Evolutionary conservation across 768 basidiomycete genomes (phyloP).

Genomic region (Psilocybe subaeruginosa): DNA sequence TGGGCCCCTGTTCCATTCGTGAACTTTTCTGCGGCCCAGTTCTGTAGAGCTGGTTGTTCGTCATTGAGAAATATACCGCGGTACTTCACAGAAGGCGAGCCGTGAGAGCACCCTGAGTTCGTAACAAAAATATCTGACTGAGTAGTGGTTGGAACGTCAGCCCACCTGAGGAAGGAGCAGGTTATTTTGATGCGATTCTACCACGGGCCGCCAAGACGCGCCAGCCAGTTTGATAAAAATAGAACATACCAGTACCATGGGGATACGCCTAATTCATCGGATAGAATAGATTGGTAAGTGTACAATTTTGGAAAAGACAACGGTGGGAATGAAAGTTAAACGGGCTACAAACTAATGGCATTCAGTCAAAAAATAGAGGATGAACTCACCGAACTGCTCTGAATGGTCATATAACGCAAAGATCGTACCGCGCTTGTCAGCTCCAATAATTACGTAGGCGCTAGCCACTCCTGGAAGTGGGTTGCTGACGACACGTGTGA

Average conservation of each 20-base stretch:
- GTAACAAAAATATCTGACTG: constrained; percentile 52
- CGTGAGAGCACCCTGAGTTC: constrained; percentile 53
- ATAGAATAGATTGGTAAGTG: background rate
- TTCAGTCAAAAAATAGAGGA: background rate
- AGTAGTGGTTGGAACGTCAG: constrained; percentile 66
- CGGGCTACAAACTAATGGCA: background rate
- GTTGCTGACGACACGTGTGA: constrained; percentile 52
- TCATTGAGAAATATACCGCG: constrained; percentile 79
- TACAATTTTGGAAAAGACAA: background rate
- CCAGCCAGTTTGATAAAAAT: background rate
- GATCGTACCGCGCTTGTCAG: constrained; percentile 72
- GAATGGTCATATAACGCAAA: constrained; percentile 69
- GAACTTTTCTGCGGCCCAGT: constrained; percentile 73
- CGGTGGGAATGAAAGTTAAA: background rate
- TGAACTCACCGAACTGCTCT: constrained; percentile 61
- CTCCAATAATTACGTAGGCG: constrained; percentile 70
- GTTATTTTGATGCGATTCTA: constrained; percentile 2
- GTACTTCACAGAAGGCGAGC: constrained; percentile 68
- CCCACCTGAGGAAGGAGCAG: constrained; percentile 58
- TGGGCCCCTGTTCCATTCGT: constrained; percentile 60
- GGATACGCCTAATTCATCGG: constrained; percentile 50
- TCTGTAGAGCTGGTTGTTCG: constrained; percentile 71
- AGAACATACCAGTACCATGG: constrained; percentile 64
- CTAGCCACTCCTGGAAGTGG: constrained; percentile 59
- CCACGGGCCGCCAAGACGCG: background rate